A percentile compares a stretch with the other conserved stretches of the same genome.
phyloP scores from a whole-genome alignment of 1,139 yeast species.

The Zygoascus sp. region DNA sequence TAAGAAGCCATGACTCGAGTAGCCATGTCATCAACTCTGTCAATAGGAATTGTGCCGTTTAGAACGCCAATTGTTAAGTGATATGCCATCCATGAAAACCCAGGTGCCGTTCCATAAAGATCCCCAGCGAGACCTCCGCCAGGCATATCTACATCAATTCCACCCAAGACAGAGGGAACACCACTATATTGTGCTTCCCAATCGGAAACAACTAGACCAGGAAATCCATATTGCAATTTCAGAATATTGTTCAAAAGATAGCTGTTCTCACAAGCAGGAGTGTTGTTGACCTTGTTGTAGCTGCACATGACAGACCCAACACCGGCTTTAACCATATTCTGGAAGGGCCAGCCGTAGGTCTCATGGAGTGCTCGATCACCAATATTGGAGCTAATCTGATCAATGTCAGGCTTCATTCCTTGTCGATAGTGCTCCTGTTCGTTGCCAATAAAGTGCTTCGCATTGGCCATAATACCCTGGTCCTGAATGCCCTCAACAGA shows the following conservation, averaged over 20 bases:
- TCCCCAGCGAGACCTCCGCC: constrained; percentile 54
- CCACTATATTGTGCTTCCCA: constrained; percentile 61
- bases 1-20: constrained; percentile 56
- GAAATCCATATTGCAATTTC: constrained; percentile 61
- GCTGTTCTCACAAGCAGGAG: constrained; percentile 59
- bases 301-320: constrained; percentile 62
- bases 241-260: constrained; percentile 51
- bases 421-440: constrained; percentile 67
- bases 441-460: constrained; percentile 53
- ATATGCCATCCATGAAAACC: constrained; percentile 11
- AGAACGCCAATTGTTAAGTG: constrained; percentile 51
- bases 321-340: constrained; percentile 57
- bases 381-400: constrained; percentile 41
- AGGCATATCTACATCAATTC: constrained; percentile 67
- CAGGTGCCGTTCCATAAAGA: constrained; percentile 47
- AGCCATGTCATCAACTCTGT: constrained; percentile 59
- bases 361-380: constrained; percentile 65
- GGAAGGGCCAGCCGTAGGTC: constrained; percentile 62
- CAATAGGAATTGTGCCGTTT: constrained; percentile 53
- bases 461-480: constrained; percentile 53
- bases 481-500: constrained; percentile 57
- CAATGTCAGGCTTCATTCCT: constrained; percentile 46
- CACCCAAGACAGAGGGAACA: constrained; percentile 53
- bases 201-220: constrained; percentile 62
- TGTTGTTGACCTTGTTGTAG: constrained; percentile 54